Conservation (phyloP, 176 grass and related monocot species). For the Lolium multiflorum region DNA sequence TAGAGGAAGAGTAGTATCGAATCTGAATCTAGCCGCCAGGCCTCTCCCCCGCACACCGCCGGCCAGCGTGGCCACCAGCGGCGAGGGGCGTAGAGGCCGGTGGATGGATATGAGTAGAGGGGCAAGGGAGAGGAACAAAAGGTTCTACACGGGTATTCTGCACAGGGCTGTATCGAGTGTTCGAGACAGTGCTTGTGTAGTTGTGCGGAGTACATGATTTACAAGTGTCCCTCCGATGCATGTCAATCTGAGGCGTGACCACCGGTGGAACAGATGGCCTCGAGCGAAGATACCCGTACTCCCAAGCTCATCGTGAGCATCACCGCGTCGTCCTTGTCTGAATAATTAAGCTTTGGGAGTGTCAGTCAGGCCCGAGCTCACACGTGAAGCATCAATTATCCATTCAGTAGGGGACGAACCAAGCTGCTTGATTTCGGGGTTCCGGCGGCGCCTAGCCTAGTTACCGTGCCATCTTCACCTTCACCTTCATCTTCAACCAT, state of each 20-base stretch:
- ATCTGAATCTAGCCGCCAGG: too few relatives aligned
- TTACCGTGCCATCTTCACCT: conserved; percentile 20
- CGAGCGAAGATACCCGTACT: neutral
- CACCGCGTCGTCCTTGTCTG: neutral
- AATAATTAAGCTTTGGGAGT: conserved; percentile 27
- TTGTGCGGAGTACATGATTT: too few relatives aligned
- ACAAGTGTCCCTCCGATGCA: neutral
- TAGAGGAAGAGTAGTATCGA: too few relatives aligned
- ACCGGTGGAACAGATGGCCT: neutral
- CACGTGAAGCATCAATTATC: conserved; percentile 34
- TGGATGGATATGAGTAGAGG: too few relatives aligned
- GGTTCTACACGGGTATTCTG: too few relatives aligned
- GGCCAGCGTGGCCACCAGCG: too few relatives aligned
- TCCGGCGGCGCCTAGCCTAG: neutral
- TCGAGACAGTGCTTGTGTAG: too few relatives aligned
- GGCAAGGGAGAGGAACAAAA: too few relatives aligned
- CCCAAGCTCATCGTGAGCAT: neutral
- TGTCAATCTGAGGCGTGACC: neutral
- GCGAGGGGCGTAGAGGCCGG: too few relatives aligned
- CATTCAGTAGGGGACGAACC: conserved; percentile 7
- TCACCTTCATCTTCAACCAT: conserved; percentile 2
- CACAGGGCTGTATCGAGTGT: too few relatives aligned
- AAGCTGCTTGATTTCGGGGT: neutral
- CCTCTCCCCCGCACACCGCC: too few relatives aligned
- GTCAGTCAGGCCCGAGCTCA: conserved; percentile 7